phyloP scores from a whole-genome alignment of 352 stramenopile species.

The Saprolegnia parasitica region DNA sequence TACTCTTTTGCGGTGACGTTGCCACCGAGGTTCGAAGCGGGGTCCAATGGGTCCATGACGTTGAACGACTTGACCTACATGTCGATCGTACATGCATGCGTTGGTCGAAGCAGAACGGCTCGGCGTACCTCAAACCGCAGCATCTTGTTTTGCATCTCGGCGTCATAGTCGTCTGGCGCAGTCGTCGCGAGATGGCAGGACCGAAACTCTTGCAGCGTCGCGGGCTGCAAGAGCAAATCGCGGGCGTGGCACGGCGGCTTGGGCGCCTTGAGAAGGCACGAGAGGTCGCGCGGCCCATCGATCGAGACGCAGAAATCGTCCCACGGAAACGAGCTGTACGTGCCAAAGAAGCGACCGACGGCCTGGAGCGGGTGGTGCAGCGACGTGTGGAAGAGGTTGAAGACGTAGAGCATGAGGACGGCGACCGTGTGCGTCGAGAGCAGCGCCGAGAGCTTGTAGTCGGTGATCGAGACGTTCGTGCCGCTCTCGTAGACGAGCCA shows the following conservation, averaged over 20 bases:
- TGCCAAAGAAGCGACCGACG: conserved; percentile 37
- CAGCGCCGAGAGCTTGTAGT: conserved; percentile 33
- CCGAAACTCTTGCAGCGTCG: neutral
- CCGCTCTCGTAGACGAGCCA: conserved; percentile 40
- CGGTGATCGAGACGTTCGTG: conserved; percentile 30
- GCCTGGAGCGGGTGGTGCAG: conserved; percentile 40
- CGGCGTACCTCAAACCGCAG: conserved; percentile 13
- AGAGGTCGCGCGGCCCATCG: conserved; percentile 32
- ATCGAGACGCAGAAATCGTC: conserved; percentile 32
- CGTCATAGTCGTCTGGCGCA: neutral
- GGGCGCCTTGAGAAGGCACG: conserved; percentile 6
- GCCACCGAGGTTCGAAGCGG: conserved; percentile 35
- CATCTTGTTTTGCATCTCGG: conserved; percentile 22
- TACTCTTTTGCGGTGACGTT: conserved; percentile 28
- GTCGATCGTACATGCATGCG: too few relatives aligned
- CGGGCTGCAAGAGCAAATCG: neutral
- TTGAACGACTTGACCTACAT: conserved; percentile 36
- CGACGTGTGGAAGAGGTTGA: conserved; percentile 38
- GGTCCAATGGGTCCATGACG: conserved; percentile 40
- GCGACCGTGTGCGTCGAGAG: conserved; percentile 33
- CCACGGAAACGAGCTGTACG: conserved; percentile 38
- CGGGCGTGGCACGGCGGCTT: neutral
- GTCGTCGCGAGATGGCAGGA: neutral
- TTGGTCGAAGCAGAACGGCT: too few relatives aligned
- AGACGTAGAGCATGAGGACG: conserved; percentile 35